Evolutionary conservation across 192 early-diverging fungal species (phyloP).

Genomic region (Nowakowskiella sp.): DNA sequence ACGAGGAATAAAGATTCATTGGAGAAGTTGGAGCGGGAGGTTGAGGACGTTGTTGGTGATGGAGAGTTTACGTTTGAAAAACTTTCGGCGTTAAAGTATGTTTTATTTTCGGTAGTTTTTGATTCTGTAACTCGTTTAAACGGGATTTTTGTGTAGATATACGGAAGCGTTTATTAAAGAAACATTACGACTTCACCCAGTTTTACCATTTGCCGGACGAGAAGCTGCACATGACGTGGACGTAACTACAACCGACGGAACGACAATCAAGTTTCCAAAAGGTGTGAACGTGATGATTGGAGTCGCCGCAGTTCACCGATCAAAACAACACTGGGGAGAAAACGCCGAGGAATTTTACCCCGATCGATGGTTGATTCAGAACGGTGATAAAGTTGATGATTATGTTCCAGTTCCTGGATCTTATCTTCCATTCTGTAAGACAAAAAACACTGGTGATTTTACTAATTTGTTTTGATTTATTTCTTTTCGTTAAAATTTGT

Average conservation of each 20-base stretch:
- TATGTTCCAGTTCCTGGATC: background rate
- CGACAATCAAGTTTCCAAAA: background rate
- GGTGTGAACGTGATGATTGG: background rate
- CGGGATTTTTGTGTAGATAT: too few relatives aligned
- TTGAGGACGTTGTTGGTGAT: background rate
- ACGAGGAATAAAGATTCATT: constrained; percentile 24
- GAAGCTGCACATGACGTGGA: too few relatives aligned
- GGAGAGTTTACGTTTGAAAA: constrained; percentile 6
- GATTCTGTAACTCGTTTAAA: too few relatives aligned
- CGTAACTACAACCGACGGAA: too few relatives aligned
- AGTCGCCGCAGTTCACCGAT: background rate
- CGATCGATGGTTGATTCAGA: background rate
- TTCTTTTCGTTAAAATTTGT: too few relatives aligned
- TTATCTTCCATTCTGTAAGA: background rate
- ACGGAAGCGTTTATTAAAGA: constrained; percentile 51
- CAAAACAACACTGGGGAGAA: background rate
- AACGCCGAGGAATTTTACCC: background rate
- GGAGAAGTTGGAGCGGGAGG: constrained; percentile 26
- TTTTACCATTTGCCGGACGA: too few relatives aligned
- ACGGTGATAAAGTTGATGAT: too few relatives aligned
- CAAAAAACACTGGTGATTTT: too few relatives aligned
- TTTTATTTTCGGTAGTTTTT: too few relatives aligned
- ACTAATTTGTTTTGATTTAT: too few relatives aligned
- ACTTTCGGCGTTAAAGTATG: constrained; percentile 12
- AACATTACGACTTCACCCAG: constrained; percentile 34